phyloP scores from a whole-genome alignment of 2,329 filamentous ascomycete species.

The Claviceps humidiphila region DNA sequence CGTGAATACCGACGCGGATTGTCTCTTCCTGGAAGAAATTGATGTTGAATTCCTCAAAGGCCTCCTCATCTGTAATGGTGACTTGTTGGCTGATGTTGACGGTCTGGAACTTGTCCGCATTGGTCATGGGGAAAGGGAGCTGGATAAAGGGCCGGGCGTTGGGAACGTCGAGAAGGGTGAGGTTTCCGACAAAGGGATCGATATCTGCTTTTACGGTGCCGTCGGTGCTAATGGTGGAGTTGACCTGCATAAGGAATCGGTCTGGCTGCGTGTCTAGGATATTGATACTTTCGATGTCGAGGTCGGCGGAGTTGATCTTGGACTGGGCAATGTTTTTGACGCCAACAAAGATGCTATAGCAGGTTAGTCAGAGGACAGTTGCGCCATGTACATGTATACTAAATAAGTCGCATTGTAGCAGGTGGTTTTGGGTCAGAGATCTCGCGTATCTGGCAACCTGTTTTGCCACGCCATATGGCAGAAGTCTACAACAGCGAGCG shows the following conservation, averaged over 20 bases:
- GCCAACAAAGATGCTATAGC: slow-evolving; percentile 39
- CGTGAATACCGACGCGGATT: slow-evolving; percentile 36
- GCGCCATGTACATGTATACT: too few species aligned
- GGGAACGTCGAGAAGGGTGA: slow-evolving; percentile 40
- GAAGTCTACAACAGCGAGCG: too few species aligned
- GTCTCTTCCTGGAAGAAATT: slow-evolving; percentile 38
- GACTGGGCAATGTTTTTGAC: slow-evolving; percentile 43
- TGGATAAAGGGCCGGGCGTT: slow-evolving; percentile 35
- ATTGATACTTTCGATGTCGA: slow-evolving; percentile 37
- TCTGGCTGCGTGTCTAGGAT: slow-evolving; percentile 32
- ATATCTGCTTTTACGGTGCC: slow-evolving; percentile 38
- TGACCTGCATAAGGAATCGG: slow-evolving; percentile 38
- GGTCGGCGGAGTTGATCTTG: slow-evolving; percentile 39
- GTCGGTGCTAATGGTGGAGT: slow-evolving; percentile 40
- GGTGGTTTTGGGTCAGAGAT: too few species aligned
- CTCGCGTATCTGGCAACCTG: too few species aligned
- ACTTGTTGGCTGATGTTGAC: slow-evolving; percentile 40
- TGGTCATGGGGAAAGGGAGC: slow-evolving; percentile 39
- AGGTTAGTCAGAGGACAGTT: neutral
- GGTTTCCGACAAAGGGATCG: slow-evolving; percentile 35
- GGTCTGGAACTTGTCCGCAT: slow-evolving; percentile 31
- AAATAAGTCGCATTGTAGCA: too few species aligned
- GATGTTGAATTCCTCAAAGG: slow-evolving; percentile 42
- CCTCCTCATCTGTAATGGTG: slow-evolving; percentile 30
- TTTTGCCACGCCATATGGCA: too few species aligned